phyloP scores from a whole-genome alignment of 345 rosid species.

The Lepidium sativum region DNA sequence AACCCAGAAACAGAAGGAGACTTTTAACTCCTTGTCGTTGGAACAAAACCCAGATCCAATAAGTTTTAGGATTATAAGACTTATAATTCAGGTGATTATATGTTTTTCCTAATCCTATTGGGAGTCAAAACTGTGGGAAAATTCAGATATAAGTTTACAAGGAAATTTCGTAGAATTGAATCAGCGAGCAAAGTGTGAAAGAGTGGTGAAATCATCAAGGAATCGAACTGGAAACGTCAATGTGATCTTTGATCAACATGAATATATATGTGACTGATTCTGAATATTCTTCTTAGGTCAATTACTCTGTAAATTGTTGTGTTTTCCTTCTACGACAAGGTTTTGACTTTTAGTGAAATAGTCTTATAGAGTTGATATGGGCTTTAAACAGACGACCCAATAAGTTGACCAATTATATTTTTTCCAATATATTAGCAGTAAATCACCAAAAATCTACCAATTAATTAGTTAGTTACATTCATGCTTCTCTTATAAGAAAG shows the following conservation, averaged over 20 bases:
- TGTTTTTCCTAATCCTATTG: not conserved
- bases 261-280: not conserved
- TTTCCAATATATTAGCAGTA: not conserved
- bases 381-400: not conserved
- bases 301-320: not conserved
- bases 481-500: no score
- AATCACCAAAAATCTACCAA: not conserved
- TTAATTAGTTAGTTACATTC: not conserved
- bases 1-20: not conserved
- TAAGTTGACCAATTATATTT: not conserved
- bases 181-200: not conserved
- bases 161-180: constrained; percentile 1
- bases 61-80: no score
- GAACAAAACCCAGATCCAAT: not conserved
- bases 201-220: not conserved
- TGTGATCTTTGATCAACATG: constrained; percentile 9
- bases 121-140: not conserved
- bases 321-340: not conserved
- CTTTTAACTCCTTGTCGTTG: not conserved
- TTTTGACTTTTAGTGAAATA: constrained; percentile 14
- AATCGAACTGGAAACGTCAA: not conserved
- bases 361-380: not conserved
- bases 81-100: not conserved
- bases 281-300: constrained; percentile 4
- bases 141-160: not conserved